Percentiles rank a stretch among this genome's conserved stretches.
These are phyloP conservation scores for Hericium coralloides DNA, from an alignment of 768 basidiomycete genomes.

Conservation along the genomic window DNA sequence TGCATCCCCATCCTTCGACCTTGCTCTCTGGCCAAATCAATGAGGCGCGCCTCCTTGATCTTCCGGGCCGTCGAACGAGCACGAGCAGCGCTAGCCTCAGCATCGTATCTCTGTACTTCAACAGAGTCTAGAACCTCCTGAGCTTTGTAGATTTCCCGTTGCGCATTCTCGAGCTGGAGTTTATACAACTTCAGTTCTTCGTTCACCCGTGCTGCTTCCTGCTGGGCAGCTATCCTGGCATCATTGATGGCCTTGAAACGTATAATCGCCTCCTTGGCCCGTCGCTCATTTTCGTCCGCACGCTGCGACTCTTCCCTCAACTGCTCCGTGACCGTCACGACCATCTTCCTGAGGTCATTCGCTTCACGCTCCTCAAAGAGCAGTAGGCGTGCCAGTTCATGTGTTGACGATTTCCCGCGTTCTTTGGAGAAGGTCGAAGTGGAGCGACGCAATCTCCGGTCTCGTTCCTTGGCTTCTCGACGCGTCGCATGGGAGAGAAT, in stretches of 20 bases:
- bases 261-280: slow-evolving; percentile 23
- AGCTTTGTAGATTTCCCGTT: slow-evolving; percentile 47
- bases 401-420: not conserved
- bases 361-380: slow-evolving; percentile 33
- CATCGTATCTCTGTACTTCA: slow-evolving; percentile 38
- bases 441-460: slow-evolving; percentile 1
- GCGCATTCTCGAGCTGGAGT: slow-evolving; percentile 47
- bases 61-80: slow-evolving; percentile 38
- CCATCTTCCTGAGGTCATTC: slow-evolving; percentile 28
- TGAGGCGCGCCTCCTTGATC: slow-evolving; percentile 36
- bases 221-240: slow-evolving; percentile 21
- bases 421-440: slow-evolving; percentile 10
- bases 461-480: not conserved
- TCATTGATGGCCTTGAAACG: slow-evolving; percentile 24
- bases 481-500: slow-evolving; percentile 7
- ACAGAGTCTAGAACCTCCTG: slow-evolving; percentile 42
- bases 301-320: slow-evolving; percentile 29
- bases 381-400: slow-evolving; percentile 17
- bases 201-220: slow-evolving; percentile 23
- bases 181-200: slow-evolving; percentile 51
- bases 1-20: slow-evolving; percentile 43
- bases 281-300: slow-evolving; percentile 26
- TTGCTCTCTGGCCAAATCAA: slow-evolving; percentile 44
- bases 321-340: slow-evolving; percentile 29
- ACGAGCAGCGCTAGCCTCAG: slow-evolving; percentile 36